phyloP scores from a whole-genome alignment of 163 green algal species.

The Trebouxia gelatinosa region DNA sequence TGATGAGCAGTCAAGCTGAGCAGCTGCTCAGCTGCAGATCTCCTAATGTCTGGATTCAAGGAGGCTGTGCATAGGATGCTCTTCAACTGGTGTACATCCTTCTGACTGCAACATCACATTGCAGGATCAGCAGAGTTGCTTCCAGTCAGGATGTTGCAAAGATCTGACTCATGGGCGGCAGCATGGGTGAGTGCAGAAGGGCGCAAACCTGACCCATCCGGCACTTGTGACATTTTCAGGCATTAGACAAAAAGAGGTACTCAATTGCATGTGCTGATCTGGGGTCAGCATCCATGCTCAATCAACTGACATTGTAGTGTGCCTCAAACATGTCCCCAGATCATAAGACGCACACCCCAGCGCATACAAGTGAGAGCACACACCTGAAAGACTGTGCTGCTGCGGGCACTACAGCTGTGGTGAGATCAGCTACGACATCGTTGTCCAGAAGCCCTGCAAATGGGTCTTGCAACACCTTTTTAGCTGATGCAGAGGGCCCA shows the following conservation, averaged over 20 bases:
- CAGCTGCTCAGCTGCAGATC: conserved; percentile 59
- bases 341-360: no score
- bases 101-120: background rate
- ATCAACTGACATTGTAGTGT: no score
- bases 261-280: background rate
- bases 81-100: conserved; percentile 55
- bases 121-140: no score
- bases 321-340: no score
- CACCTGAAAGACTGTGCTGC: background rate
- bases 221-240: background rate
- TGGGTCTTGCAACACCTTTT: background rate
- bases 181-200: background rate
- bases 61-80: conserved; percentile 47
- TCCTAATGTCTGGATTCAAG: conserved; percentile 52
- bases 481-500: background rate
- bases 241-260: background rate
- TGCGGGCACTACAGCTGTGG: no score
- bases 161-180: background rate
- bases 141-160: background rate
- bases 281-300: background rate
- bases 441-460: conserved; percentile 13
- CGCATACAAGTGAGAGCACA: no score
- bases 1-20: conserved; percentile 39
- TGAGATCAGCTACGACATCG: background rate
- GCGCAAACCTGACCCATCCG: background rate